These are phyloP conservation scores for Kondoa malvinella DNA, from an alignment of 768 basidiomycete species.

Conservation along the genomic window DNA sequence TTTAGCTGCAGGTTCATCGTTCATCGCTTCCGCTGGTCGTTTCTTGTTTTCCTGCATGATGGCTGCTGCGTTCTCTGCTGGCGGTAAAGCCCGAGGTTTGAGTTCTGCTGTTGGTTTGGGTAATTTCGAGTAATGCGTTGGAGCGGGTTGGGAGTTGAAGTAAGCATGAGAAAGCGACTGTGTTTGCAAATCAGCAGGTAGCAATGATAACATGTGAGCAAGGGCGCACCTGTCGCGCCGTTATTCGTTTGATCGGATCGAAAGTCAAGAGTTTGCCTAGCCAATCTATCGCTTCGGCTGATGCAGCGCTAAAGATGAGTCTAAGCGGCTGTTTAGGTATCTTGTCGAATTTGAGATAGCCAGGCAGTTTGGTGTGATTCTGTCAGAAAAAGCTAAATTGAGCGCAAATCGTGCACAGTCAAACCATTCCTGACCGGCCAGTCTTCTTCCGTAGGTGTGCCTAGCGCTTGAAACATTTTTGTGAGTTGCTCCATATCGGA, in stretches of 20 bases:
- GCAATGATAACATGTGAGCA: not conserved
- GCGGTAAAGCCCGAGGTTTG: constrained; percentile 39
- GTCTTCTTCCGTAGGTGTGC: constrained; percentile 88
- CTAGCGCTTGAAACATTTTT: constrained; percentile 80
- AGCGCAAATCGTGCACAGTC: not conserved
- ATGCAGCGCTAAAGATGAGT: constrained; percentile 79
- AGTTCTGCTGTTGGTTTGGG: constrained; percentile 46
- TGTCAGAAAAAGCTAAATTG: constrained; percentile 29
- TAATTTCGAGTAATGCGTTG: constrained; percentile 71
- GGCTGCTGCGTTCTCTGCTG: constrained; percentile 14
- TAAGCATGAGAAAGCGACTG: constrained; percentile 76
- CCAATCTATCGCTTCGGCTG: constrained; percentile 64
- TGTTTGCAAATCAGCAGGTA: not conserved
- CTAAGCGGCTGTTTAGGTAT: constrained; percentile 68
- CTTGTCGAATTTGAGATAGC: constrained; percentile 70
- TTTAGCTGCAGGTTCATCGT: constrained; percentile 1
- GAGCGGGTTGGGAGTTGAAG: constrained; percentile 41
- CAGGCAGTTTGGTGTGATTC: constrained; percentile 80
- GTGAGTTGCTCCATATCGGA: constrained; percentile 94
- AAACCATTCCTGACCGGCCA: constrained; percentile 57
- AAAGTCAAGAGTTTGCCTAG: constrained; percentile 62
- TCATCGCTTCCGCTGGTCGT: not conserved
- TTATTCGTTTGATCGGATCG: constrained; percentile 67
- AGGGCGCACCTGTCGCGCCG: constrained; percentile 52
- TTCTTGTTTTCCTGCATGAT: not conserved